These are phyloP conservation scores for Brettanomyces anomalus DNA, from an alignment of 805 yeast species.

Conservation along the genomic window DNA sequence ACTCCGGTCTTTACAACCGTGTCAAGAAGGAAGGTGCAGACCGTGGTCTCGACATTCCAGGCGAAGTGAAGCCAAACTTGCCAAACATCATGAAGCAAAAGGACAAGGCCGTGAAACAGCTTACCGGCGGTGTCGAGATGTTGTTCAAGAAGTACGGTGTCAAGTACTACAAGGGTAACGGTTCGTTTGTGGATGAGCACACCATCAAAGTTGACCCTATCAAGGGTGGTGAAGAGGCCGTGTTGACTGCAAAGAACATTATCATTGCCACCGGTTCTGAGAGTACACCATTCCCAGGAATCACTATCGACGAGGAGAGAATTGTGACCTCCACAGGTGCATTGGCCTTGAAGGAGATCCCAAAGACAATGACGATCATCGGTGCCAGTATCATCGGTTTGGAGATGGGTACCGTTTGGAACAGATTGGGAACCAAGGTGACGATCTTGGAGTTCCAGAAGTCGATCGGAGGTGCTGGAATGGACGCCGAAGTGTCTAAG, in stretches of 20 bases:
- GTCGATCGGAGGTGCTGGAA: constrained; percentile 97
- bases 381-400: constrained; percentile 99
- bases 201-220: constrained; percentile 73
- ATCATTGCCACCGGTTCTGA: constrained; percentile 98
- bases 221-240: constrained; percentile 71
- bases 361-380: constrained; percentile 84
- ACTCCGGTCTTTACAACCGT: constrained; percentile 87
- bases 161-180: constrained; percentile 88
- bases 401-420: constrained; percentile 98
- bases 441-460: constrained; percentile 87
- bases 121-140: constrained; percentile 92
- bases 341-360: constrained; percentile 74
- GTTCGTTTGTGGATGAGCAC: constrained; percentile 77
- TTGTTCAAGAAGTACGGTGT: constrained; percentile 94
- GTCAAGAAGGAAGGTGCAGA: constrained; percentile 73
- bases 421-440: constrained; percentile 91
- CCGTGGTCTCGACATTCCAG: constrained; percentile 81
- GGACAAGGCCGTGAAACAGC: constrained; percentile 78
- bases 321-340: constrained; percentile 96
- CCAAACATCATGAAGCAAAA: constrained; percentile 82
- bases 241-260: constrained; percentile 74
- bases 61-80: constrained; percentile 67
- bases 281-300: constrained; percentile 98
- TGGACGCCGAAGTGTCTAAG: constrained; percentile 95
- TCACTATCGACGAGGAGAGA: constrained; percentile 91